Evolutionary conservation across 2,329 filamentous ascomycete species (phyloP), one percentile per base, ranked within the genome.

Genomic region (Aciculosporium take): DNA sequence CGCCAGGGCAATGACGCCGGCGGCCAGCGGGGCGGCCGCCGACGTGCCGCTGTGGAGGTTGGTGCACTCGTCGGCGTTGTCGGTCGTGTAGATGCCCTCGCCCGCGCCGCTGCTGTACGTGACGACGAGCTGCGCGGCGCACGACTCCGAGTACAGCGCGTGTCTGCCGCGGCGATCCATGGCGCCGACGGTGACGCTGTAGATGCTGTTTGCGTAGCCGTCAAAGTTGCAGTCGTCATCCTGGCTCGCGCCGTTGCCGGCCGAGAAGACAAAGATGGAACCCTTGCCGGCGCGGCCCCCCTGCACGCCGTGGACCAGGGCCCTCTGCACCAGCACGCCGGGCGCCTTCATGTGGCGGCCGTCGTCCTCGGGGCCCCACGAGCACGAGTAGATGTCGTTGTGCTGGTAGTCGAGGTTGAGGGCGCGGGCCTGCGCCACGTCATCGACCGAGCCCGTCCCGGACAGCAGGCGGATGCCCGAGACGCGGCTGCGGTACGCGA

Each of bases 151-250:
- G 61, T 98, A 98, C 59, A 89, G 91, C 0, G 91, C 88, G 56
- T 96, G 89, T n/a, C 74, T 62, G 30, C 89, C 88, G 50, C 81
- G 78, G 45, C 85, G 74, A 58, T 95, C 88, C 46, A 98, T 81
- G 27, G 89, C 89, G 29, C 91, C 91, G 15, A 98, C 87, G 0
- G 88, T 94, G 52, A 98, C 91, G 59, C 87, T 95, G 70, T 96
- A 98, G 53, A 98, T 98, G 57, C 88, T 95, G 67, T 98, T 98
- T 45, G 91, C 98, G 63, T 98, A 98, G 30, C 91, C 91, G 57
- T 98, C 91, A 58, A 98, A 98, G 60, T 98, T 98, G 72, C 91
- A 98, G 63, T 98, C 96, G 60, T 98, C 91, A 37, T 84, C 88
- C 48, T 69, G 76, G 3, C 71, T 68, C 7, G 89, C 93, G 43